These are phyloP conservation scores for Pseudopyrenochaeta lycopersici DNA, from an alignment of 2,329 filamentous ascomycete species.

Conservation along the genomic window DNA sequence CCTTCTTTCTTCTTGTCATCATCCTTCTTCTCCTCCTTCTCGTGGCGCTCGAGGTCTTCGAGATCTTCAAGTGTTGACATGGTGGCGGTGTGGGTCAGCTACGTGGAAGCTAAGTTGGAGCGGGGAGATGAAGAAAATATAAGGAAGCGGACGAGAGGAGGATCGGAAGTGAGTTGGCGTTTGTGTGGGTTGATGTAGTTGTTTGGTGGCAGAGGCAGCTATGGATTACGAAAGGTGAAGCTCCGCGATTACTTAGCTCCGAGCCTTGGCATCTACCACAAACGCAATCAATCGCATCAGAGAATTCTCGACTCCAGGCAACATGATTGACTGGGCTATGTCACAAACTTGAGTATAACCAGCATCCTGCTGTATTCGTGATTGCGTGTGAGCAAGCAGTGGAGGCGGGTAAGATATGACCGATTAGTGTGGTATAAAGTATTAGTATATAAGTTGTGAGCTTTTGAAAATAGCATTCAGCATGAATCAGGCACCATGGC, in stretches of 20 bases:
- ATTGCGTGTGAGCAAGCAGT: too few species aligned
- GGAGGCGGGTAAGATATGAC: too few species aligned
- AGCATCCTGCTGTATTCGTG: too few species aligned
- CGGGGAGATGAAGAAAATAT: neutral
- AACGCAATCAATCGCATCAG: neutral
- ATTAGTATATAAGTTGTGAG: slow-evolving; percentile 4
- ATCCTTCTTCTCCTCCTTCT: slow-evolving; percentile 74
- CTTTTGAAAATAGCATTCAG: slow-evolving; percentile 6
- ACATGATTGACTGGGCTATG: too few species aligned
- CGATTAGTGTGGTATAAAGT: too few species aligned
- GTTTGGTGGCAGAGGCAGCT: slow-evolving; percentile 41
- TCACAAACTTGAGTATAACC: too few species aligned
- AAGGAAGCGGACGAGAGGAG: slow-evolving; percentile 4
- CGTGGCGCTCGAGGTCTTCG: slow-evolving; percentile 84
- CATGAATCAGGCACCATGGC: slow-evolving; percentile 46
- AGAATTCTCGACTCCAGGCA: too few species aligned
- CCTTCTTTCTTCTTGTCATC: slow-evolving; percentile 62
- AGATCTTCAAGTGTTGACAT: slow-evolving; percentile 95
- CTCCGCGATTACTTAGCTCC: slow-evolving; percentile 32
- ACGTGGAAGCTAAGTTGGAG: neutral
- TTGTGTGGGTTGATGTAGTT: slow-evolving; percentile 30
- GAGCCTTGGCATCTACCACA: slow-evolving; percentile 22
- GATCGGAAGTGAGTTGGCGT: slow-evolving; percentile 11
- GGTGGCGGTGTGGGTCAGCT: slow-evolving; percentile 40
- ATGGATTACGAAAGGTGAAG: slow-evolving; percentile 44